Conservation (phyloP, 768 basidiomycete genomes). For the Fibroporia radiculosa region DNA sequence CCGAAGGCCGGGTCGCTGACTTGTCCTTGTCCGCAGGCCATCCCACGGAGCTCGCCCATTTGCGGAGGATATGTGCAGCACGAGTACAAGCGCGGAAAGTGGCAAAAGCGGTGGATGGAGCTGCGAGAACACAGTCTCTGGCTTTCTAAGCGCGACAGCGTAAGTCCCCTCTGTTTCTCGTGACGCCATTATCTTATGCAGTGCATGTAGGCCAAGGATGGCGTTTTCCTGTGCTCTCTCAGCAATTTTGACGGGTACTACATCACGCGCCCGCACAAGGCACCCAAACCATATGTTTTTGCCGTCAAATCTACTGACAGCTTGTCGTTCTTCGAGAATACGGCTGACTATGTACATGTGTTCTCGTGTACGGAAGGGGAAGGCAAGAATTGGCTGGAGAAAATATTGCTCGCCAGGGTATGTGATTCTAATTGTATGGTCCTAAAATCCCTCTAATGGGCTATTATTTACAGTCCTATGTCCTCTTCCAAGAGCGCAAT, state of each 20-base stretch:
- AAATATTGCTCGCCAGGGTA: constrained; percentile 76
- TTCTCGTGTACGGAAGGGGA: constrained; percentile 75
- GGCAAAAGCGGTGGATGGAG: constrained; percentile 88
- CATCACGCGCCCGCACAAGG: constrained; percentile 67
- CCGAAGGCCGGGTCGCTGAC: constrained; percentile 9
- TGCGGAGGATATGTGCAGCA: constrained; percentile 71
- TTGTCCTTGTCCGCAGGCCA: constrained; percentile 38
- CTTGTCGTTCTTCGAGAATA: constrained; percentile 79
- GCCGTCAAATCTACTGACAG: constrained; percentile 87
- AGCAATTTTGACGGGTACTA: constrained; percentile 86
- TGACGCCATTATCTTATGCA: constrained; percentile 3
- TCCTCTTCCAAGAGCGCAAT: constrained; percentile 73
- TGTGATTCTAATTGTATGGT: constrained; percentile 8
- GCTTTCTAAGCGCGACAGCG: constrained; percentile 85
- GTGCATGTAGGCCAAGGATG: constrained; percentile 71
- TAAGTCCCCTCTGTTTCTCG: constrained; percentile 27
- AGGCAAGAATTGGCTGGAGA: constrained; percentile 72
- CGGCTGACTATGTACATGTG: constrained; percentile 79
- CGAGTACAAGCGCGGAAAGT: constrained; percentile 89
- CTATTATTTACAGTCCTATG: constrained; percentile 53
- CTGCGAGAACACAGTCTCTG: constrained; percentile 82
- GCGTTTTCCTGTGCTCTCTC: constrained; percentile 71
- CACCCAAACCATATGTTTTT: constrained; percentile 82
- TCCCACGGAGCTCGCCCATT: constrained; percentile 38
- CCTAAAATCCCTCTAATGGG: background rate